Percentiles rank a stretch among this genome's conserved stretches.
Conservation (phyloP, 2,329 filamentous ascomycete genomes). For the Rutstroemia sp. region DNA sequence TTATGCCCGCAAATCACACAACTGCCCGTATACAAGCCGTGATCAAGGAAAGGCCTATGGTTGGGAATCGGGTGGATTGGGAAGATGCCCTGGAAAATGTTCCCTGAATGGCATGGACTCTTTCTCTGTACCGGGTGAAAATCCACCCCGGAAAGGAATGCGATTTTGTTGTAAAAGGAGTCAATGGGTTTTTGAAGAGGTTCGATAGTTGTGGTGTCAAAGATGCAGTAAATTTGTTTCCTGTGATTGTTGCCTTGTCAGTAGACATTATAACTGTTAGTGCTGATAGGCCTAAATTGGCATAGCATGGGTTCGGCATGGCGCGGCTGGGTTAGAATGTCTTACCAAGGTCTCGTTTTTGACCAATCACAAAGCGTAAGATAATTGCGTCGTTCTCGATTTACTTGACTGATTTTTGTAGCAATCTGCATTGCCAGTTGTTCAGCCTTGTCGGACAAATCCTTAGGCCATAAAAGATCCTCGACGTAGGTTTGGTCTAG, state of each 20-base stretch:
- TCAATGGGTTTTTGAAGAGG: constrained; percentile 1
- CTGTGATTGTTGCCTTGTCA: constrained; percentile 1
- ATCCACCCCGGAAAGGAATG: not conserved
- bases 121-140: not conserved
- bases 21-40: not conserved
- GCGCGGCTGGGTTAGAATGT: not conserved
- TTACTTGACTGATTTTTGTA: constrained; percentile 11
- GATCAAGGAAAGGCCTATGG: not conserved
- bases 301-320: not conserved
- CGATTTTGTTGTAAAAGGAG: constrained; percentile 8
- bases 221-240: constrained; percentile 14
- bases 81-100: not conserved
- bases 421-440: not conserved
- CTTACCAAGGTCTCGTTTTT: constrained; percentile 15
- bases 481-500: constrained; percentile 13
- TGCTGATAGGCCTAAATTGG: too few species aligned
- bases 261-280: not conserved
- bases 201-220: constrained; percentile 10
- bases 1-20: constrained; percentile 10
- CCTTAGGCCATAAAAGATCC: constrained; percentile 12
- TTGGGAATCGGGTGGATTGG: constrained; percentile 1
- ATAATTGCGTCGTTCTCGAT: constrained; percentile 12
- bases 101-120: constrained; percentile 3
- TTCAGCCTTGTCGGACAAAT: constrained; percentile 14
- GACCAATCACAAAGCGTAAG: constrained; percentile 16